These are phyloP conservation scores for Diaporthe australafricana DNA, from an alignment of 2,329 filamentous ascomycete species.

Conservation along the genomic window DNA sequence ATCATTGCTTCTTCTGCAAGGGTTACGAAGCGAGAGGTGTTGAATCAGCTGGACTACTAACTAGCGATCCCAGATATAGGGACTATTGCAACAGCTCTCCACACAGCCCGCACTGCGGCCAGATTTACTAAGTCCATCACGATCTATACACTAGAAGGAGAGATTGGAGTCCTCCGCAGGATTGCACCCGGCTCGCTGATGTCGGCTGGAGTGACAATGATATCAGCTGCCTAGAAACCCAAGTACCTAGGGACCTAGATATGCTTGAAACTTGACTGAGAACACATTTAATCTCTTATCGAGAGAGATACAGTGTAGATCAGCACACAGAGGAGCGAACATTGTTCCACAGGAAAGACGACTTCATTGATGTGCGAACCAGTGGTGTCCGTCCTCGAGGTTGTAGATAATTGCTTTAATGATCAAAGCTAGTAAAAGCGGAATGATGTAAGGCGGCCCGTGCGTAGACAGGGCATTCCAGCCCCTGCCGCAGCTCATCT, in stretches of 20 bases:
- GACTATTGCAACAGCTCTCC: not conserved
- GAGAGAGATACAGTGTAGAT: no score
- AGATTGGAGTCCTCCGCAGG: no score
- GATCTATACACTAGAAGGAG: no score
- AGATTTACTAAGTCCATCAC: not conserved
- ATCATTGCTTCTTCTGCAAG: not conserved
- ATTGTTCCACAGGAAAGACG: no score
- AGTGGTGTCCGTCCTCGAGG: not conserved
- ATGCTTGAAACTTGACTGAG: no score
- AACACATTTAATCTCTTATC: no score
- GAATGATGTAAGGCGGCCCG: slow-evolving; percentile 3
- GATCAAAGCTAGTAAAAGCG: not conserved
- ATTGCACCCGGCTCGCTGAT: no score
- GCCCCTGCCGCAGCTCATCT: slow-evolving; percentile 2
- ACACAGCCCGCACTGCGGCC: not conserved
- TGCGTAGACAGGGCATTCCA: not conserved
- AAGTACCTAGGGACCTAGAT: no score
- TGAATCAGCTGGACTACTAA: not conserved
- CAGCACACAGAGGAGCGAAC: no score
- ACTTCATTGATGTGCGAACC: no score
- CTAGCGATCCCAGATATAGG: not conserved
- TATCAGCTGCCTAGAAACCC: no score
- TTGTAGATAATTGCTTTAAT: not conserved
- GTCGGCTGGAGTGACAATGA: no score
- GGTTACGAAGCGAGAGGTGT: not conserved